Conservation (phyloP, 208 protist species). For the Leishmania tropica region DNA sequence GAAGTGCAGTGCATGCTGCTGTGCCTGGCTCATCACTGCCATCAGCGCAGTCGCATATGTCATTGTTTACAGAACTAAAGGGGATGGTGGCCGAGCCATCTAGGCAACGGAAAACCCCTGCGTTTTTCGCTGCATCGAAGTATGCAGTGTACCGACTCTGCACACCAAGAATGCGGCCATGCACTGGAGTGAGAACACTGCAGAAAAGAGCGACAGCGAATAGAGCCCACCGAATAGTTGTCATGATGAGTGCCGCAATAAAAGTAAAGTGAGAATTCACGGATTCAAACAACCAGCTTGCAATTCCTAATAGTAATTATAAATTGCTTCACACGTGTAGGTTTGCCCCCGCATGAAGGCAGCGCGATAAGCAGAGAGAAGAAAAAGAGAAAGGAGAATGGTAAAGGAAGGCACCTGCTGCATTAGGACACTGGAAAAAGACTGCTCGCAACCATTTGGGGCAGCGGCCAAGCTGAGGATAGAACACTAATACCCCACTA, state of each 20-base stretch:
- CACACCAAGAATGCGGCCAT: constrained; percentile 28
- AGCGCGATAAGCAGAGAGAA: background rate
- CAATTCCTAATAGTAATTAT: background rate
- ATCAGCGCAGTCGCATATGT: constrained; percentile 96
- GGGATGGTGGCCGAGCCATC: constrained; percentile 52
- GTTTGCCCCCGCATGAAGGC: background rate
- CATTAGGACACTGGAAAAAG: background rate
- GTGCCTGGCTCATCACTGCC: constrained; percentile 95
- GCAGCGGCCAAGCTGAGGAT: background rate
- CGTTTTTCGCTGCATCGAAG: constrained; percentile 28
- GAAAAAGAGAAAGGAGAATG: background rate
- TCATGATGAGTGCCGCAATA: background rate
- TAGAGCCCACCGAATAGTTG: background rate
- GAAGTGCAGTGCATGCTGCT: constrained; percentile 49
- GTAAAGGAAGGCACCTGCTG: background rate
- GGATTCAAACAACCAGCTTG: background rate
- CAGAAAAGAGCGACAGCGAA: background rate
- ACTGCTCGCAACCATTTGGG: background rate
- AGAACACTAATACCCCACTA: background rate
- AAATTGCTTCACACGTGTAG: background rate
- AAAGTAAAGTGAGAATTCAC: background rate
- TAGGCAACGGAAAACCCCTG: constrained; percentile 46
- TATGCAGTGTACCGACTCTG: constrained; percentile 17
- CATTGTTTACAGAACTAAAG: constrained; percentile 90
- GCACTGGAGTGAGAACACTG: background rate